Evolutionary conservation across 208 protist genomes (phyloP), one percentile per base, ranked within the genome.

Genomic region (Endotrypanum monterogeii): DNA sequence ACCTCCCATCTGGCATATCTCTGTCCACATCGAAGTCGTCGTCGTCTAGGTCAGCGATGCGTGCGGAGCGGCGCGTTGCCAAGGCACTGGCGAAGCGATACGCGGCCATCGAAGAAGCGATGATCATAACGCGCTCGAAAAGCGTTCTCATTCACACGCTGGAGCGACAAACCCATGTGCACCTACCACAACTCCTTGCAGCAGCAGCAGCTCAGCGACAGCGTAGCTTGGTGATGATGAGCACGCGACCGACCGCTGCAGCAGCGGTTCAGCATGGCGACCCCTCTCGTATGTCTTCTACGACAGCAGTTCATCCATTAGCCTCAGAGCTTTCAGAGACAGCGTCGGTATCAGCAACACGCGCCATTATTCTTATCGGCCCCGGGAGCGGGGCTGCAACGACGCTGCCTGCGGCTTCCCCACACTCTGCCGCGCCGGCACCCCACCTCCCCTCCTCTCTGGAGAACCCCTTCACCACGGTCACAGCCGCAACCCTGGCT

Each of bases 61-160:
- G 50, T 23, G 66, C 66, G 50, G 66, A 56, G n/a, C 25, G 63
- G n/a, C 63, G 63, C 37, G 39, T n/a, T 32, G 44, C 23, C 41
- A 55, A 68, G 25, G 63, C 63, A 16, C 28, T 67, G 72, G 63
- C 18, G 32, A 84, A 87, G 50, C 85, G 79, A 25, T 90, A 86
- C 66, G 65, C 76, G 28, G 84, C 81, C 46, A 80, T 87, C 39
- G 89, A 90, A 56, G 87, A 92, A 60, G 79, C 79, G 1, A 94
- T 91, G 89, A 62, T 86, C 18, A 87, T 92, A 52, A 86, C 87
- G 3, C 87, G 82, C 46, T 84, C 83, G 16, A 88, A 90, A 58
- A 88, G 85, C 71, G 35, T 90, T 7, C 75, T 89, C 25, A 82
- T 90, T 35, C 74, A 86, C 71, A 77, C 85, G 23, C 73, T 91